A percentile compares a stretch with the other conserved stretches of the same genome.
These are phyloP conservation scores for Venturia effusa DNA, from an alignment of 2,329 filamentous ascomycete genomes.

Conservation along the genomic window DNA sequence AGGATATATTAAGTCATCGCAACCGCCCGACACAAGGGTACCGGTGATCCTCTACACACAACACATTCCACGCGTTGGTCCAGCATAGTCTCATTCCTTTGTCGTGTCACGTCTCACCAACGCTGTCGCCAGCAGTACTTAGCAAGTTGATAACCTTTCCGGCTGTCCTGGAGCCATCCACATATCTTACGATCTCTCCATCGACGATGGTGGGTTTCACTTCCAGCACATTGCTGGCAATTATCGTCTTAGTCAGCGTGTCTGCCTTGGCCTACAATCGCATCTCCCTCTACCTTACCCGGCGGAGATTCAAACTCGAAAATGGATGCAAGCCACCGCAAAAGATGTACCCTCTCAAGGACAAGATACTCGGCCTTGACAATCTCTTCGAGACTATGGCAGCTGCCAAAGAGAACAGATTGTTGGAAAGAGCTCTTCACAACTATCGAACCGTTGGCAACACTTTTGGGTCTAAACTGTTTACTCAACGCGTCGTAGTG, in stretches of 20 bases:
- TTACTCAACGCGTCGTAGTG: conserved; percentile 19
- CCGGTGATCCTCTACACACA: background rate
- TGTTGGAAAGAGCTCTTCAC: conserved; percentile 14
- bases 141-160: background rate
- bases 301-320: conserved; percentile 27
- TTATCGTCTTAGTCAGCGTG: background rate
- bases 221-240: background rate
- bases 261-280: conserved; percentile 6
- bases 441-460: conserved; percentile 24
- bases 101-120: background rate
- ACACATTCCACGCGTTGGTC: background rate
- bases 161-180: background rate
- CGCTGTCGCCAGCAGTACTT: background rate
- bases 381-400: conserved; percentile 31
- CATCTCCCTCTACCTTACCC: conserved; percentile 24
- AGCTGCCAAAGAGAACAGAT: conserved; percentile 23
- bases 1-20: background rate
- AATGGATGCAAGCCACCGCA: conserved; percentile 39
- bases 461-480: conserved; percentile 23
- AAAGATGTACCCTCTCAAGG: conserved; percentile 37
- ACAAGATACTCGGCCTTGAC: conserved; percentile 45
- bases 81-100: background rate
- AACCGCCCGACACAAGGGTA: background rate
- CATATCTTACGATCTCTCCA: background rate
- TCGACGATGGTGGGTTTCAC: background rate